Percentiles rank a stretch among this genome's conserved stretches.
These are phyloP conservation scores for Cordia subcordata DNA, from an alignment of 257 asterid genomes.

Conservation along the genomic window DNA sequence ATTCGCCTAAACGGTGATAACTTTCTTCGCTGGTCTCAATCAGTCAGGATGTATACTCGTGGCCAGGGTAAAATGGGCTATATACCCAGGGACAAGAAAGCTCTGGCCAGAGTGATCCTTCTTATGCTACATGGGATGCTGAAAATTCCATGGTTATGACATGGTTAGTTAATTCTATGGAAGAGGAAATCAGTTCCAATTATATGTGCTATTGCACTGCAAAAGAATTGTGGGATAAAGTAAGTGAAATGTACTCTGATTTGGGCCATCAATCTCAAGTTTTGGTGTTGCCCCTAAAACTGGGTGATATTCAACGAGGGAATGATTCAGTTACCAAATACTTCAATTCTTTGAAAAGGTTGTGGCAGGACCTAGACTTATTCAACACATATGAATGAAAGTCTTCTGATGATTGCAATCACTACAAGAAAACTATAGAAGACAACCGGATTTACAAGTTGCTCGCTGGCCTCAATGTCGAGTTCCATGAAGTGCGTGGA, in stretches of 20 bases:
- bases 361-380: constrained; percentile 1
- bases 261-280: constrained; percentile 2
- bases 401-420: neutral
- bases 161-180: constrained; percentile 8
- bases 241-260: neutral
- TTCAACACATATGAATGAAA: constrained; percentile 2
- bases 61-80: constrained; percentile 2
- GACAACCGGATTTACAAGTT: neutral
- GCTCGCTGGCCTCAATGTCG: neutral
- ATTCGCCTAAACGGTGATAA: neutral
- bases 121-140: neutral
- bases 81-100: neutral
- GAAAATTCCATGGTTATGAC: constrained; percentile 2
- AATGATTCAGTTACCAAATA: neutral
- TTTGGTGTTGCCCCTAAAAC: neutral
- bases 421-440: neutral
- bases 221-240: neutral
- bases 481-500: constrained; percentile 3
- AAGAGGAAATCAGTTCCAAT: neutral
- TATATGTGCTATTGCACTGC: neutral
- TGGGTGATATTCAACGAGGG: neutral
- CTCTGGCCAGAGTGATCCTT: neutral
- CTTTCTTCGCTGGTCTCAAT: neutral
- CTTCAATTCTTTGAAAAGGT: neutral
- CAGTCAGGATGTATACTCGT: neutral